Conservation (phyloP, 2,329 filamentous ascomycete species). For the Lecanicillium sp. region DNA sequence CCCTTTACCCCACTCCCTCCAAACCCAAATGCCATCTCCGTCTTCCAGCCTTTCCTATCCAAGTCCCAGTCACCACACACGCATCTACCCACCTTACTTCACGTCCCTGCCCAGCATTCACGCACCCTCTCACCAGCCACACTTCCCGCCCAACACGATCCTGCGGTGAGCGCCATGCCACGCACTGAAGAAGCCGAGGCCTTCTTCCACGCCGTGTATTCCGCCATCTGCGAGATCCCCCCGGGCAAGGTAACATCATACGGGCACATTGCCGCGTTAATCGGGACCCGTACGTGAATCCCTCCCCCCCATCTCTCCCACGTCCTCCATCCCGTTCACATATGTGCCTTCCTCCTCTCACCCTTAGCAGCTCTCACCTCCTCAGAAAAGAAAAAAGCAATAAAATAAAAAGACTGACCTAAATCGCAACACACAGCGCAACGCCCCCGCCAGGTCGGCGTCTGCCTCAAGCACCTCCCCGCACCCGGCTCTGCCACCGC, state of each 20-base stretch:
- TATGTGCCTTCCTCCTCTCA: too few species aligned
- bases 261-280: conserved; percentile 67
- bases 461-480: conserved; percentile 83
- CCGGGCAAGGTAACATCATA: conserved; percentile 80
- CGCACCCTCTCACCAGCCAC: not conserved
- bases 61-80: not conserved
- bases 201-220: conserved; percentile 74
- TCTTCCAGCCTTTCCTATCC: too few species aligned
- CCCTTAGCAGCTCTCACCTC: not conserved
- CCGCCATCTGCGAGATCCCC: conserved; percentile 80
- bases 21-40: not conserved
- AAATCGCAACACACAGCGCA: conserved; percentile 44
- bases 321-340: not conserved
- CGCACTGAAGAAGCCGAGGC: conserved; percentile 67
- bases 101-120: too few species aligned
- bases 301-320: not conserved
- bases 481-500: conserved; percentile 33
- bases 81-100: not conserved
- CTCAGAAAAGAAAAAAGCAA: not conserved
- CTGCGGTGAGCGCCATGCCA: conserved; percentile 47
- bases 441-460: conserved; percentile 76
- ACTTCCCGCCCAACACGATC: too few species aligned
- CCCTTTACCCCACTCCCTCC: too few species aligned
- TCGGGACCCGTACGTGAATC: conserved; percentile 61
- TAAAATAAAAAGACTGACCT: not conserved